These are phyloP conservation scores for Pelargonium nanum DNA, from an alignment of 345 rosid species.

Conservation along the genomic window DNA sequence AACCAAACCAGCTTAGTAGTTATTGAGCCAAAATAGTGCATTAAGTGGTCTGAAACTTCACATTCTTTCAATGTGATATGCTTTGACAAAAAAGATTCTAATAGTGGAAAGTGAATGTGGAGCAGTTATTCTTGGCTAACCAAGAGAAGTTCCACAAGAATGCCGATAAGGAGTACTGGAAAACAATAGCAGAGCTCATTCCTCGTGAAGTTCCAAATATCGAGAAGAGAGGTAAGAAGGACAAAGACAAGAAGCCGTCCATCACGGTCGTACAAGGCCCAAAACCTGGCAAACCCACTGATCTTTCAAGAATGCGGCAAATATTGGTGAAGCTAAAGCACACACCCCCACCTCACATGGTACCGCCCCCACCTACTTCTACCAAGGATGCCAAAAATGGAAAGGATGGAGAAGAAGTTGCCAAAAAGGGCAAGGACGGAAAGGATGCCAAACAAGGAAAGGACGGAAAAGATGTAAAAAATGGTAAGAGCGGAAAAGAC, in stretches of 20 bases:
- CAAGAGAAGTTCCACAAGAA: conserved; percentile 65
- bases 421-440: conserved; percentile 15
- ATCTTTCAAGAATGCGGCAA: conserved; percentile 61
- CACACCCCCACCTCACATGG: conserved; percentile 68
- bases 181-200: conserved; percentile 54
- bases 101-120: conserved; percentile 9
- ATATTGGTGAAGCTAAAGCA: conserved; percentile 58
- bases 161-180: conserved; percentile 54
- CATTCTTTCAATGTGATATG: background rate
- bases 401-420: conserved; percentile 20
- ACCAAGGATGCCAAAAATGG: conserved; percentile 27
- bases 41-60: too few relatives aligned
- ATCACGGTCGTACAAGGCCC: conserved; percentile 53
- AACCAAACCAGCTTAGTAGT: too few relatives aligned
- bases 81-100: too few relatives aligned
- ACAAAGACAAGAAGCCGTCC: conserved; percentile 43
- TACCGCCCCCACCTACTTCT: conserved; percentile 56
- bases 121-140: conserved; percentile 48
- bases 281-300: conserved; percentile 68
- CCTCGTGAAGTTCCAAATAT: conserved; percentile 60
- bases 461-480: conserved; percentile 1
- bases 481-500: conserved; percentile 9
- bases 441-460: conserved; percentile 11
- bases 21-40: too few relatives aligned
- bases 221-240: conserved; percentile 54